Base-by-base conservation (phyloP, 768 basidiomycete genomes). In the Rhodocollybia butyracea region DNA sequence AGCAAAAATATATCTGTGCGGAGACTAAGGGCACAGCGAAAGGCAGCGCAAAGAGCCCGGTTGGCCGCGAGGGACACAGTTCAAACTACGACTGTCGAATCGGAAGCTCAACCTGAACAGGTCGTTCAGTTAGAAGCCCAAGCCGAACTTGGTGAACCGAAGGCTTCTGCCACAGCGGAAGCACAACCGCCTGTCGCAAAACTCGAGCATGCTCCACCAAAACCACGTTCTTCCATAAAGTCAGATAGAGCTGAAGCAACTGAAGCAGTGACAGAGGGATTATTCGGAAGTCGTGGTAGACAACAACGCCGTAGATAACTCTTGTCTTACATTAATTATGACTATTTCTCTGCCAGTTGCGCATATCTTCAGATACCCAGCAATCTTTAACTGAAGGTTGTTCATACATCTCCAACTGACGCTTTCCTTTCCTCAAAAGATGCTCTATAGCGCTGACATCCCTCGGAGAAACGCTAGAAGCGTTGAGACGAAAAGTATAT, bases 381-480 rank as follows among this genome's bases (percentile, higher is more conserved):
- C 88, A 90, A 63, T 92, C 86, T 60, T 75, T 86, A 52, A 92
- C 87, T 3, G 78, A 77, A 5, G 74, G 63, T 52, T 79, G 80
- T 69, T 90, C 86, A 60, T 84, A 90, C 68, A 78, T 75, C 62
- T 89, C 88, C 36, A 92, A 61, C 60, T 90, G 88, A 58, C 84
- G 75, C 46, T 62, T 68, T 2, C 88, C 88, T 52, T 81, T 82
- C 43, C 91, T 79, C n/a, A 94, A 64, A 31, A 91, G 73, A 66
- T 91, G 86, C 61, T 94, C 91, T 34, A 93, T 80, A 8, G 80
- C 81, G 53, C 77, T 76, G 57, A 92, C 74, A 53, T 89, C 80
- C 11, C 88, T 82, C 5, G 86, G 78, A 3, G 86, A 81, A 24
- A 90, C 74, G 1, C 73, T 73, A 4, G 74, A 63, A 4, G 88